These are phyloP conservation scores for Pistacia integerrima DNA, from an alignment of 345 rosid species.

Conservation along the genomic window DNA sequence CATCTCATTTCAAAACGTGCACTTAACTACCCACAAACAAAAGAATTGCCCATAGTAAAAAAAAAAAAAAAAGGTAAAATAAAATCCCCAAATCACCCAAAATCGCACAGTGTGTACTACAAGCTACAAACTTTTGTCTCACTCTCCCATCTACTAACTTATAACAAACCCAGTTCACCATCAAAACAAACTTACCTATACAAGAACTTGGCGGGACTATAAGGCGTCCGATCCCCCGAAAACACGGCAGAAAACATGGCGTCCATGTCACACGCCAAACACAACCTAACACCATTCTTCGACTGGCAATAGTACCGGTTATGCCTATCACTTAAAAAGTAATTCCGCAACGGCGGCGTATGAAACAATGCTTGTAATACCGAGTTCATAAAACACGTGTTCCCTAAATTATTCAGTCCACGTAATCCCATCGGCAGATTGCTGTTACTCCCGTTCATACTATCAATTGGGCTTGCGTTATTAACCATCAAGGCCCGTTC, in stretches of 20 bases:
- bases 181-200: constrained; percentile 41
- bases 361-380: constrained; percentile 66
- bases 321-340: constrained; percentile 60
- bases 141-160: neutral
- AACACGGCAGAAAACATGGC: constrained; percentile 52
- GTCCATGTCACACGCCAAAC: constrained; percentile 64
- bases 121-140: neutral
- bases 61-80: neutral
- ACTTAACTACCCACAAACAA: neutral
- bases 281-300: constrained; percentile 33
- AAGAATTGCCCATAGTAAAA: neutral
- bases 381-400: constrained; percentile 71
- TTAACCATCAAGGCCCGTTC: constrained; percentile 34
- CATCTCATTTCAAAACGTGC: neutral
- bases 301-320: constrained; percentile 49
- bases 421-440: constrained; percentile 48
- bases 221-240: constrained; percentile 58
- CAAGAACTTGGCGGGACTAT: constrained; percentile 63
- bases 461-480: constrained; percentile 28
- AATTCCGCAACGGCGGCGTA: constrained; percentile 57
- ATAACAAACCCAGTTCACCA: neutral
- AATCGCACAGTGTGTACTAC: neutral
- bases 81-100: neutral
- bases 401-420: constrained; percentile 62
- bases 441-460: neutral